Evolutionary conservation across 768 basidiomycete species (phyloP), one percentile per base, ranked within the genome.

Genomic region (Mycena floridula): DNA sequence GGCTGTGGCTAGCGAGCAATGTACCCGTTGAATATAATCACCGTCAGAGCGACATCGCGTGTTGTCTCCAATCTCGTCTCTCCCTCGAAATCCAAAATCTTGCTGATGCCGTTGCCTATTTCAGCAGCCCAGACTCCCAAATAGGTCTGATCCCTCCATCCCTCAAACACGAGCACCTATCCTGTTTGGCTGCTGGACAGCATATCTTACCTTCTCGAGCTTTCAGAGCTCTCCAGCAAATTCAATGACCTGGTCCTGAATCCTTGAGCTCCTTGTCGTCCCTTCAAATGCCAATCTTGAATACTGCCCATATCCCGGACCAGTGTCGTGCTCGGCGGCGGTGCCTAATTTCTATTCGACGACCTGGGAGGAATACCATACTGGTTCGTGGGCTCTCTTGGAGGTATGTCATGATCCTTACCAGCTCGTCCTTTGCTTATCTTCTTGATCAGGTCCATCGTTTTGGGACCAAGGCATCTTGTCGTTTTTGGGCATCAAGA

Each of bases 291-390:
- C 80, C 24, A 80, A 77, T 44, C 76, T 98, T 58, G 86, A 90
- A 63, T 99, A 89, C 72, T 99, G 96, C 60, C 96, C 96, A 3
- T 92, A 90, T 54, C 94, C 95, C 0, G 79, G 82, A 28, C n/a
- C n/a, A n/a, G n/a, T n/a, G n/a, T n/a, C n/a, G n/a, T n/a, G n/a
- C n/a, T n/a, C n/a, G n/a, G n/a, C n/a, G n/a, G n/a, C n/a, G n/a
- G n/a, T n/a, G n/a, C n/a, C 79, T 48, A 88, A 85, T 59, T 90
- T 90, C 56, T 89, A 89, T 61, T 68, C 88, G 16, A 85, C 85
- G 3, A 89, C 86, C 13, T 89, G 85, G 84, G 84, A 74, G 60
- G 77, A 95, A 62, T 91, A 88, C 55, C 87, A 97, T 54, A 97
- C 94, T 2, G 88, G 87, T 72, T 53, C 44, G 66, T 51, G 11